Conservation (phyloP, 2,329 filamentous ascomycete species). For the Leptographium galeiforme region DNA sequence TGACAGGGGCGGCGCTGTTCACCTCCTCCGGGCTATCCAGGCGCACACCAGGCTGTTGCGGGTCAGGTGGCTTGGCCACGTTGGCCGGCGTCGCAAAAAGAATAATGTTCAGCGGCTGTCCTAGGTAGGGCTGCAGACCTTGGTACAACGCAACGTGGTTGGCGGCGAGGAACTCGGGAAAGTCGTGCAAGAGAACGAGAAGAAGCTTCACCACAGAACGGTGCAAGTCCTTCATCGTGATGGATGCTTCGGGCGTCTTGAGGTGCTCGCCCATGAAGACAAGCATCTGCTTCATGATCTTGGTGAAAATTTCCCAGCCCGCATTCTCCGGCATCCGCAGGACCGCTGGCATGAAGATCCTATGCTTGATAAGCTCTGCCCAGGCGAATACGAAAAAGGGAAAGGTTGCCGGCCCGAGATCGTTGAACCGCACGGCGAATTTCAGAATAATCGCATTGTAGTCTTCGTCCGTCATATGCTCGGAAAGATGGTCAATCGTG, state of each 20-base stretch:
- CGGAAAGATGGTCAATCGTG: constrained; percentile 26
- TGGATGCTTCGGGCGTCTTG: constrained; percentile 52
- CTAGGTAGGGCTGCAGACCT: constrained; percentile 68
- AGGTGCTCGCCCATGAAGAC: constrained; percentile 66
- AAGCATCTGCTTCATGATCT: constrained; percentile 59
- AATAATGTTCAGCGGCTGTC: constrained; percentile 79
- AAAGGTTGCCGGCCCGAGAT: constrained; percentile 62
- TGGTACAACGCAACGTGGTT: constrained; percentile 75
- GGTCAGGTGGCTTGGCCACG: constrained; percentile 59
- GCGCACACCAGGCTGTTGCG: constrained; percentile 59
- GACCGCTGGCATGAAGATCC: constrained; percentile 69
- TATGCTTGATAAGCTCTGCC: constrained; percentile 71
- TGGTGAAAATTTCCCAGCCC: constrained; percentile 66
- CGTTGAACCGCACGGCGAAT: constrained; percentile 57
- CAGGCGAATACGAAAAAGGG: constrained; percentile 78
- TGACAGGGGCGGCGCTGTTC: constrained; percentile 45
- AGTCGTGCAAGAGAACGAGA: constrained; percentile 82
- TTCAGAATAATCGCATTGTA: constrained; percentile 56
- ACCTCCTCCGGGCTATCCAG: constrained; percentile 66
- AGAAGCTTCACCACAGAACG: constrained; percentile 72
- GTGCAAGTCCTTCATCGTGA: constrained; percentile 70
- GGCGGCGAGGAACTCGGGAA: constrained; percentile 80
- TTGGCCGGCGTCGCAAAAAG: constrained; percentile 62
- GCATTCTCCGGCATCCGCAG: constrained; percentile 51
- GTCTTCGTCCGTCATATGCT: constrained; percentile 46